These are phyloP conservation scores for Litsea cubeba DNA, from an alignment of 164 flowering plant species.

Conservation along the genomic window DNA sequence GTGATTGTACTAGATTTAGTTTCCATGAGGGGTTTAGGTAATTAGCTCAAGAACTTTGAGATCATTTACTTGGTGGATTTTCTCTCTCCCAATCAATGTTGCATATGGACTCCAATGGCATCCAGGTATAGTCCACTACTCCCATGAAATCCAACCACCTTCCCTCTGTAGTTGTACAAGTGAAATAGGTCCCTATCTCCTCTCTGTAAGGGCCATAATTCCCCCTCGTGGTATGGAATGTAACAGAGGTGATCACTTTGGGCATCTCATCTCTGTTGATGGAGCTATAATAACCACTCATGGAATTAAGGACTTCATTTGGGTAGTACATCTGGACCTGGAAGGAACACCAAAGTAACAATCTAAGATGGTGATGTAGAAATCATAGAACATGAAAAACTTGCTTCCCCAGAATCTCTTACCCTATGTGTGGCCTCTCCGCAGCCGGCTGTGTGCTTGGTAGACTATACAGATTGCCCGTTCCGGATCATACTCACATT, in stretches of 20 bases:
- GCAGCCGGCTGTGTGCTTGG: constrained; percentile 50
- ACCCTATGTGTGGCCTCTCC: too few relatives aligned
- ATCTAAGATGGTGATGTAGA: neutral
- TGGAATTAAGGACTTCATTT: constrained; percentile 57
- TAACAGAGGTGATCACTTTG: constrained; percentile 50
- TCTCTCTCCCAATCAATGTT: constrained; percentile 64
- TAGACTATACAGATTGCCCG: constrained; percentile 73
- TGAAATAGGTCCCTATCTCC: constrained; percentile 62
- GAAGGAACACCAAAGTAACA: neutral
- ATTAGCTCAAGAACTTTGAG: constrained; percentile 28
- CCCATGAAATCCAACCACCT: constrained; percentile 89
- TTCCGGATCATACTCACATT: constrained; percentile 67
- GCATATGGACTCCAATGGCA: constrained; percentile 91
- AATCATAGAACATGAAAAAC: neutral
- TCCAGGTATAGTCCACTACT: constrained; percentile 62
- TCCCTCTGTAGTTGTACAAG: constrained; percentile 70
- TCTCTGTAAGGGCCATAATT: constrained; percentile 82
- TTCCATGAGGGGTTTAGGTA: neutral
- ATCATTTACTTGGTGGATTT: constrained; percentile 17
- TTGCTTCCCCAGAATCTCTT: too few relatives aligned
- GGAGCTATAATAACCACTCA: constrained; percentile 60
- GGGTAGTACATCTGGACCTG: constrained; percentile 41
- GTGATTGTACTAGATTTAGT: too few relatives aligned
- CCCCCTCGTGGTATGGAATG: constrained; percentile 54
- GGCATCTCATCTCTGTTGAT: constrained; percentile 23